Evolutionary conservation across 2,329 filamentous ascomycete genomes (phyloP), one percentile per base, ranked within the genome.

Genomic region (Drechslerella stenobrocha): DNA sequence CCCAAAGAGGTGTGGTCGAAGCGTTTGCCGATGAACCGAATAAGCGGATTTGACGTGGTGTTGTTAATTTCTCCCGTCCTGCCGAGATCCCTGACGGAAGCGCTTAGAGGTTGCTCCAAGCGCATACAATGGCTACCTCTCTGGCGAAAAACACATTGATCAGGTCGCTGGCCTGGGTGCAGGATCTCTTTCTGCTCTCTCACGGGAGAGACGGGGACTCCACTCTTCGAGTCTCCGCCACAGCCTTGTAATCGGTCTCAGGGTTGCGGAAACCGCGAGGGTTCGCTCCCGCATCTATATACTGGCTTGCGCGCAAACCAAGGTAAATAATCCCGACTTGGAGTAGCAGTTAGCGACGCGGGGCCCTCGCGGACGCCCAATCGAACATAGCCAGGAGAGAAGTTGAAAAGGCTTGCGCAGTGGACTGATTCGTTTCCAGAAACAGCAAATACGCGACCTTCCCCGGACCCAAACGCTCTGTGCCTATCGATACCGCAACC

Each of bases 21-120:
- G 52, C 48, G 48, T 42, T 53, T 66, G 53, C 61, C 61, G 61
- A 59, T 34, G 22, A 53, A 15, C 47, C 61, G 48, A 45, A 34
- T 15, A 24, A 30, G 48, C 20, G 20, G 55, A 37, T 11, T 46
- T 22, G 15, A 8, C 45, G 24, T 44, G 18, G 46, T 24, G 24
- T 50, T 40, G 53, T 28, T 24, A 3, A 57, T 47, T 64, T 15
- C 52, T 57, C 51, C 34, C 52, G 26, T 48, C 42, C 58, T 66
- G 28, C 61, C 61, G 61, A 66, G 42, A 24, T 53, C 52, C 53
- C 48, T 23, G 47, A 34, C 46, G 45, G 52, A 66, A 58, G 61
- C 61, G 61, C 35, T 53, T 50, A 26, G 28, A 35, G 61, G 61
- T 11, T 47, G 42, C 48, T 58, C 61, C 40, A 66, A 48, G 48